Percentiles rank a stretch among this genome's conserved stretches.
Conservation (phyloP, 164 flowering plant genomes). For the Vitis amurensis region DNA sequence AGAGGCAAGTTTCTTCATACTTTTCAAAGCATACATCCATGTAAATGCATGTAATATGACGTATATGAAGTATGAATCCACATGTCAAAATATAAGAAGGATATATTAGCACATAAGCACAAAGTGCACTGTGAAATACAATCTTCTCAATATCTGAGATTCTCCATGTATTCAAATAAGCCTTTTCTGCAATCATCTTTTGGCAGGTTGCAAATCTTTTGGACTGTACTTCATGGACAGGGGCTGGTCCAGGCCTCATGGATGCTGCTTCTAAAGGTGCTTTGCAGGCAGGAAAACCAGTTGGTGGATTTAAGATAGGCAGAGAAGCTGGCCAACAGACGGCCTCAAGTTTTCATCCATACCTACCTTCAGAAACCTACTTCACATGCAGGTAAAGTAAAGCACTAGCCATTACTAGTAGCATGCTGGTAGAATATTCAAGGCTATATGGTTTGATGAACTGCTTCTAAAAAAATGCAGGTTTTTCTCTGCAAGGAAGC, state of each 20-base stretch:
- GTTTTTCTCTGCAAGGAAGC: conserved; percentile 96
- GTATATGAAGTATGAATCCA: not conserved
- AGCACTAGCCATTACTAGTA: no score
- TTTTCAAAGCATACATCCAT: not conserved
- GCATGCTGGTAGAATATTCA: not conserved
- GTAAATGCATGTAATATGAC: not conserved
- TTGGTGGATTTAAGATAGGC: conserved; percentile 88
- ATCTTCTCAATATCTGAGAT: not conserved
- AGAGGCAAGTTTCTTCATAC: conserved; percentile 50
- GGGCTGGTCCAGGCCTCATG: conserved; percentile 98
- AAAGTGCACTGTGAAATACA: not conserved
- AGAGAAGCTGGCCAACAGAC: conserved; percentile 96
- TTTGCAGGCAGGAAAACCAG: conserved; percentile 70
- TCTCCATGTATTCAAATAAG: not conserved
- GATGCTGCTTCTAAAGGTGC: conserved; percentile 93
- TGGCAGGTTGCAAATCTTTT: conserved; percentile 70
- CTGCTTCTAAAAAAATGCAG: conserved; percentile 29
- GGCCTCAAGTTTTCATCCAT: conserved; percentile 70
- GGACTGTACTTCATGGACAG: conserved; percentile 91
- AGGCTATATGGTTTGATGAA: not conserved
- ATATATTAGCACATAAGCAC: not conserved
- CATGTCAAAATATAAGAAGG: not conserved
- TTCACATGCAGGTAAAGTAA: conserved; percentile 81
- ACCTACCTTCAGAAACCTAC: conserved; percentile 76
- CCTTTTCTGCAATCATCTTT: conserved; percentile 1